A percentile compares a stretch with the other conserved stretches of the same genome.
phyloP scores from a whole-genome alignment of 1,284 basidiomycete species.

The Phellinidium pouzarii region DNA sequence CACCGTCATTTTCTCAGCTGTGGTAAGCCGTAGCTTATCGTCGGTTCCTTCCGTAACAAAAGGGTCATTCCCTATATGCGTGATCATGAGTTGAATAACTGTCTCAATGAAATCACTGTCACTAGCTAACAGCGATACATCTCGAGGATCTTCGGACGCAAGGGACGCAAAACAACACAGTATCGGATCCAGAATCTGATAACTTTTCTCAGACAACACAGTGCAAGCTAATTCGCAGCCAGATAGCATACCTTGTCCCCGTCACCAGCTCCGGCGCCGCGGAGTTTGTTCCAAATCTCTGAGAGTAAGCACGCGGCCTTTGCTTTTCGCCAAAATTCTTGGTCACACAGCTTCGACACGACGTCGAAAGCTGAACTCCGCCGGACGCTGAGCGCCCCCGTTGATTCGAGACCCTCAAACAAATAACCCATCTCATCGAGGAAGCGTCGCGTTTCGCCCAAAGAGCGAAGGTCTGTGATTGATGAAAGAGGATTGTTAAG shows the following conservation, averaged over 20 bases:
- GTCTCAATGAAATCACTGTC: conserved; percentile 15
- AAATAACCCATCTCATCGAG: conserved; percentile 76
- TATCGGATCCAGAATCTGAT: conserved; percentile 8
- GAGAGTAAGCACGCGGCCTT: conserved; percentile 64
- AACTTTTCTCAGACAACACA: too few species aligned
- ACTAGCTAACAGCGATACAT: conserved; percentile 10
- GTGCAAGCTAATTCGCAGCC: not conserved
- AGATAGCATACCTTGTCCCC: conserved; percentile 46
- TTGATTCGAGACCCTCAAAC: conserved; percentile 63
- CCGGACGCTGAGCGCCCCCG: conserved; percentile 46
- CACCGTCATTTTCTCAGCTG: conserved; percentile 43
- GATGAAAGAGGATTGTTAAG: conserved; percentile 74
- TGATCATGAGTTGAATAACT: conserved; percentile 3
- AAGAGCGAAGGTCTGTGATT: conserved; percentile 69
- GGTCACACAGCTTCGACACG: conserved; percentile 60
- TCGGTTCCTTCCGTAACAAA: not conserved
- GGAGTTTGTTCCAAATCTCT: conserved; percentile 59
- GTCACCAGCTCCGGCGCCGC: conserved; percentile 48
- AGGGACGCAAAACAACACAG: conserved; percentile 6
- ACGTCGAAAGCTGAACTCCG: conserved; percentile 68
- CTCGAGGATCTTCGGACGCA: conserved; percentile 13
- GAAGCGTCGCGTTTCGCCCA: conserved; percentile 73
- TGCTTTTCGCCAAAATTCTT: conserved; percentile 67
- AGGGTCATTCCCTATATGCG: conserved; percentile 13
- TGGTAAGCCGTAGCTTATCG: conserved; percentile 36